Evolutionary conservation across 805 yeast genomes (phyloP).

Genomic region (Candida maltosa): DNA sequence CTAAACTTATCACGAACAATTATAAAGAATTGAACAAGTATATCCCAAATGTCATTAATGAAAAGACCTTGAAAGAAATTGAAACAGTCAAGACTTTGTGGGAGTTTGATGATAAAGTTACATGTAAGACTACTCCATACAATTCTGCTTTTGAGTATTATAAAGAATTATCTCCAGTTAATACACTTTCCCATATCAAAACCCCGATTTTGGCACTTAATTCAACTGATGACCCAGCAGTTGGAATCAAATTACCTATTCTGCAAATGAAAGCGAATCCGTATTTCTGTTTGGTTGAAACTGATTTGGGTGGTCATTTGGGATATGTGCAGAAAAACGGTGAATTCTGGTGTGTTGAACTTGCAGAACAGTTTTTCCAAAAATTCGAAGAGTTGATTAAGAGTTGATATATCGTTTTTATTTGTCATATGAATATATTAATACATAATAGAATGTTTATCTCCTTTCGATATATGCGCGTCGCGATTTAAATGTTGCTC

Average conservation of each 20-base stretch:
- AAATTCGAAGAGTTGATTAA: constrained; percentile 14
- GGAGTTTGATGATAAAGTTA: constrained; percentile 64
- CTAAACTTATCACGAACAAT: constrained; percentile 31
- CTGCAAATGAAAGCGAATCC: constrained; percentile 56
- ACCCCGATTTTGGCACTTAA: constrained; percentile 66
- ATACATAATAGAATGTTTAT: too few relatives aligned
- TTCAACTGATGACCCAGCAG: constrained; percentile 74
- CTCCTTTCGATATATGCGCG: too few relatives aligned
- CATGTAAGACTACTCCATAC: constrained; percentile 67
- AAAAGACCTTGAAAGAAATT: constrained; percentile 16
- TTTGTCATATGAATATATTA: neutral
- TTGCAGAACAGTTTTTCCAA: constrained; percentile 32
- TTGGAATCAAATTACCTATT: constrained; percentile 53
- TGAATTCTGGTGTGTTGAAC: constrained; percentile 56
- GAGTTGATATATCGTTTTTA: neutral
- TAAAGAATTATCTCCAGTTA: constrained; percentile 54
- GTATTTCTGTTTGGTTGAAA: constrained; percentile 51
- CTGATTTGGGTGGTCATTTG: constrained; percentile 76
- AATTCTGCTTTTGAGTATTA: constrained; percentile 65
- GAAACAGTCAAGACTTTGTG: constrained; percentile 29
- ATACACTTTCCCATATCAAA: constrained; percentile 47
- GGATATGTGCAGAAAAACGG: constrained; percentile 69
- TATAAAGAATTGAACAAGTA: constrained; percentile 27
- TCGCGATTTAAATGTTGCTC: too few relatives aligned
- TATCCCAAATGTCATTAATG: constrained; percentile 23